phyloP scores from a whole-genome alignment of 2,329 filamentous ascomycete genomes.

The Fusarium concolor region DNA sequence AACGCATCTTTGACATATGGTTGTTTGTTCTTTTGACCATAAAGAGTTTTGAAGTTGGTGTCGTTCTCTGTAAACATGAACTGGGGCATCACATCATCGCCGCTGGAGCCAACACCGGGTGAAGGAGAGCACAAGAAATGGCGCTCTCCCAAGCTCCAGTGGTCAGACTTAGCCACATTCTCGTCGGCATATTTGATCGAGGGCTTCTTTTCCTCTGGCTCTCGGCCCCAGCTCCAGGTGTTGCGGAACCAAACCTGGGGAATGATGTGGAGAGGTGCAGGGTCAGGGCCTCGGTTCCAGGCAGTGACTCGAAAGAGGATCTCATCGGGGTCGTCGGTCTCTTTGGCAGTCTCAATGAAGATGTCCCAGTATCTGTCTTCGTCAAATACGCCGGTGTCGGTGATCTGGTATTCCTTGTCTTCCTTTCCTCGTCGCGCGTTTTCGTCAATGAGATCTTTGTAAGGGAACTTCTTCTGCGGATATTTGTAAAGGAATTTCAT shows the following conservation, averaged over 20 bases:
- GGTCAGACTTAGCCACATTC: slow-evolving; percentile 79
- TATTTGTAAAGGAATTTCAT: slow-evolving; percentile 99
- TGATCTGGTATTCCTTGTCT: slow-evolving; percentile 90
- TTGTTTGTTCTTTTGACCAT: slow-evolving; percentile 80
- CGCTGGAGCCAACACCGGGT: slow-evolving; percentile 81
- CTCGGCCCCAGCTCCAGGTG: slow-evolving; percentile 94
- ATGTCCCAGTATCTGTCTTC: slow-evolving; percentile 97
- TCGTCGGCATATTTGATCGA: slow-evolving; percentile 75
- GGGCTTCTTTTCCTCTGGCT: slow-evolving; percentile 81
- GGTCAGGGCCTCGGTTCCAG: slow-evolving; percentile 93
- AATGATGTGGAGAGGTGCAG: slow-evolving; percentile 91
- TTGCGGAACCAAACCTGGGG: slow-evolving; percentile 98
- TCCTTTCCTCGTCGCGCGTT: slow-evolving; percentile 81
- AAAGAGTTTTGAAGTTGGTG: slow-evolving; percentile 84
- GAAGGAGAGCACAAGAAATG: slow-evolving; percentile 90
- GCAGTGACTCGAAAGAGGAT: slow-evolving; percentile 93
- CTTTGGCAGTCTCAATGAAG: slow-evolving; percentile 95
- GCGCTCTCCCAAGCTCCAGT: slow-evolving; percentile 83
- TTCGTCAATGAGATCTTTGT: slow-evolving; percentile 86
- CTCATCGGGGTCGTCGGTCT: slow-evolving; percentile 90
- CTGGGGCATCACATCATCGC: slow-evolving; percentile 85
- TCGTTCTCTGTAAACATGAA: slow-evolving; percentile 96
- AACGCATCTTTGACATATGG: slow-evolving; percentile 96
- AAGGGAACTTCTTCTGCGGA: slow-evolving; percentile 90
- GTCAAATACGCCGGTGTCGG: slow-evolving; percentile 89